phyloP scores from a whole-genome alignment of 23 red algal genomes.

The Gracilaria domingensis region DNA sequence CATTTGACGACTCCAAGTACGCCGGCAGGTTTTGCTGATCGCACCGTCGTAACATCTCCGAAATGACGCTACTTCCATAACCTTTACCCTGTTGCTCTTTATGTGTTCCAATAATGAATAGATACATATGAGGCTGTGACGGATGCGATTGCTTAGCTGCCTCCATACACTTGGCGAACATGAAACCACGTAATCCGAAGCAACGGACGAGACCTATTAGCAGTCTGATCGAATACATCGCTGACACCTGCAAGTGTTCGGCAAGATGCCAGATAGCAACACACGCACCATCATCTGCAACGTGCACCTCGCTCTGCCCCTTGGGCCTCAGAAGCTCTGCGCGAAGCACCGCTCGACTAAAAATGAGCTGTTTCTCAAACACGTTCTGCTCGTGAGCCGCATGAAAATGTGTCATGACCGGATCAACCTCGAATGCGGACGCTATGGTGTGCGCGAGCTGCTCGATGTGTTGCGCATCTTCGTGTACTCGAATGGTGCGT shows the following conservation, averaged over 20 bases:
- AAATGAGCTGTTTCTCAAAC: not conserved
- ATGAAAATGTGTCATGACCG: not conserved
- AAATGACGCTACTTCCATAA: not conserved
- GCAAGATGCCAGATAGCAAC: not conserved
- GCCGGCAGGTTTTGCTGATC: not conserved
- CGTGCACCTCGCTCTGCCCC: not conserved
- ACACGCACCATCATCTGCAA: not conserved
- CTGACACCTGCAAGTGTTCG: not conserved
- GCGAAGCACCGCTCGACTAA: not conserved
- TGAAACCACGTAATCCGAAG: constrained; percentile 5
- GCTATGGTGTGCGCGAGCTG: not conserved
- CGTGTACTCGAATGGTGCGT: not conserved
- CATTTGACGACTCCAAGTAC: constrained; percentile 14
- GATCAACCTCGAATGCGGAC: not conserved
- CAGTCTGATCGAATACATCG: not conserved
- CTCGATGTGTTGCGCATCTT: not conserved
- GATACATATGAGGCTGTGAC: not conserved
- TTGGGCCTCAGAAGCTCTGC: not conserved
- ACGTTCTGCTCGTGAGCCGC: not conserved
- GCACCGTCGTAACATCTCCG: not conserved
- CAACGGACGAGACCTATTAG: not conserved
- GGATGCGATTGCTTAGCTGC: too few species aligned
- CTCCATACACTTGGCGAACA: not conserved
- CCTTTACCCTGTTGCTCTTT: not conserved
- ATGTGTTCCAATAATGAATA: constrained; percentile 5